A percentile compares a stretch with the other conserved stretches of the same genome.
phyloP scores from a whole-genome alignment of 192 early-diverging fungal species.

The Fimicolochytrium jonesii region DNA sequence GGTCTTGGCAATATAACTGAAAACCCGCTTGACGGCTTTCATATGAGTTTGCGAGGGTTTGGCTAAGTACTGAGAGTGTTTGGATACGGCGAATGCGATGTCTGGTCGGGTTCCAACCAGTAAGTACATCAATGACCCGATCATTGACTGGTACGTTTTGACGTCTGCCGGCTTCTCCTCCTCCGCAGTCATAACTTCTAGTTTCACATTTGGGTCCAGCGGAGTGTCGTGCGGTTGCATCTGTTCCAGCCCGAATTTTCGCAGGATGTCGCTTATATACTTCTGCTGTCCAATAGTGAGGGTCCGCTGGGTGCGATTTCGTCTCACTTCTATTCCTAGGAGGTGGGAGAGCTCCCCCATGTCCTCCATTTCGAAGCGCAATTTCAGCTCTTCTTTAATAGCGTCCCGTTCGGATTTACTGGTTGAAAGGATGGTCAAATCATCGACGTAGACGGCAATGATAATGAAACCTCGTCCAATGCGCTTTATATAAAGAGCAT shows the following conservation, averaged over 20 bases:
- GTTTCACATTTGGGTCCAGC: no score
- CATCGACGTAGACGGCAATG: conserved; percentile 38
- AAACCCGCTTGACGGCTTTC: not conserved
- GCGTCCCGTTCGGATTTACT: not conserved
- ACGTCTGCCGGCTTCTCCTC: no score
- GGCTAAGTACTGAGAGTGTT: not conserved
- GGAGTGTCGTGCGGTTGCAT: no score
- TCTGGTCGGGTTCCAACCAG: conserved; percentile 27
- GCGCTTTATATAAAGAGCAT: conserved; percentile 13
- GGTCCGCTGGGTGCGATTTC: not conserved
- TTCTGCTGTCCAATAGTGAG: conserved; percentile 5
- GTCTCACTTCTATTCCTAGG: no score
- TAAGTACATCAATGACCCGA: conserved; percentile 13
- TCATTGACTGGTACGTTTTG: not conserved
- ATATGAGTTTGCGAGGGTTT: no score
- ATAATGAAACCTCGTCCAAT: not conserved
- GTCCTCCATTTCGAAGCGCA: not conserved
- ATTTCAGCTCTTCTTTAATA: not conserved
- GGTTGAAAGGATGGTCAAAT: conserved; percentile 13
- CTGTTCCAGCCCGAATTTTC: not conserved
- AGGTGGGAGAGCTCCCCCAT: not conserved
- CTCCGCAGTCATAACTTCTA: no score
- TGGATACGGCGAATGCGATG: conserved; percentile 15
- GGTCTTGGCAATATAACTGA: no score
- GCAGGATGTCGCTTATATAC: conserved; percentile 8